phyloP scores from a whole-genome alignment of 192 early-diverging fungal species.

The Backusella tarrabulga region DNA sequence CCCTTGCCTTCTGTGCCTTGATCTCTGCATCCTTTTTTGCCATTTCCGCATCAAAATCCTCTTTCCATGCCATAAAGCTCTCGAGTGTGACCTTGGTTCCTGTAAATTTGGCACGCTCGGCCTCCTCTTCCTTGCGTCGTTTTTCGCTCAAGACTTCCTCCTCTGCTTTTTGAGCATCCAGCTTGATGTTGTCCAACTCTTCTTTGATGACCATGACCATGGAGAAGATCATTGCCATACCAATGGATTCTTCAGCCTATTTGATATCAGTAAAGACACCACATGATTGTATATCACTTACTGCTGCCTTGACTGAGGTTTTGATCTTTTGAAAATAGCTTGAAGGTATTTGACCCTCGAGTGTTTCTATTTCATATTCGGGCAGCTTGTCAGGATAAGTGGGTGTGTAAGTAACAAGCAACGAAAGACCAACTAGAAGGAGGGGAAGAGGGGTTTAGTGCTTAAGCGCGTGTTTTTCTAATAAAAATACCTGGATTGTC shows the following conservation, averaged over 20 bases:
- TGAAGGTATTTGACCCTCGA: constrained; percentile 43
- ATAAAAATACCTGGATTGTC: constrained; percentile 44
- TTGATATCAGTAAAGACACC: neutral
- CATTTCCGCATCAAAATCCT: constrained; percentile 73
- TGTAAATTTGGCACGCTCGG: constrained; percentile 69
- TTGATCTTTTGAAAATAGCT: constrained; percentile 38
- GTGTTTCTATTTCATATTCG: constrained; percentile 54
- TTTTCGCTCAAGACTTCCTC: constrained; percentile 48
- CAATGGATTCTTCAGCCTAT: constrained; percentile 70
- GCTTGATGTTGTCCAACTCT: constrained; percentile 57
- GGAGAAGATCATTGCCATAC: constrained; percentile 93
- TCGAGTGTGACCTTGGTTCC: constrained; percentile 85
- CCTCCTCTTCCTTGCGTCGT: constrained; percentile 64
- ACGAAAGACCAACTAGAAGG: constrained; percentile 39
- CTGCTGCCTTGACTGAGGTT: constrained; percentile 18
- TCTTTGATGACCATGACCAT: constrained; percentile 80
- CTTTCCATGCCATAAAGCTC: constrained; percentile 78
- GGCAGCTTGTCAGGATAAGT: constrained; percentile 74
- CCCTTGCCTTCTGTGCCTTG: constrained; percentile 42
- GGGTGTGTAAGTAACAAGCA: constrained; percentile 66
- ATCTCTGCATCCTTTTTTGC: constrained; percentile 46
- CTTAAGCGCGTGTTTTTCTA: neutral
- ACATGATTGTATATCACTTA: neutral
- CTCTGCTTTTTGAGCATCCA: constrained; percentile 48
- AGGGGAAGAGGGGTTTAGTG: neutral